Evolutionary conservation across 2,329 filamentous ascomycete genomes (phyloP).

Genomic region (Ceratocystis albifundus): DNA sequence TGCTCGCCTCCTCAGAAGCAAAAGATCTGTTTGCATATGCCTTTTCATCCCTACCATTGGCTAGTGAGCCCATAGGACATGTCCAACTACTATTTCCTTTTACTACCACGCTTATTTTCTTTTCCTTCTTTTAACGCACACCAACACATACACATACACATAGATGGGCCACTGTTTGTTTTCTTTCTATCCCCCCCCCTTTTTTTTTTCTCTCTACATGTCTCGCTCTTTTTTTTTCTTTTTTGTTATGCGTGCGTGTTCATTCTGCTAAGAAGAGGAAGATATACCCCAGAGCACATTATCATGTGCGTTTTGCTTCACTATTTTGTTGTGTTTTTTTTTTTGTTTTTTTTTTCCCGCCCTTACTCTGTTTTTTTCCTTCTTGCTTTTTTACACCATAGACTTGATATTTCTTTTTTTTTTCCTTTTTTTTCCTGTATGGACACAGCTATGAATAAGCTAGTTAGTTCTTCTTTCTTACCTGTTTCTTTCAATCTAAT

Average conservation of each 20-base stretch:
- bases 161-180: neutral
- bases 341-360: slow-evolving; percentile 13
- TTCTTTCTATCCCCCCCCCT: too few relatives aligned
- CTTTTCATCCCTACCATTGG: neutral
- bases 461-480: too few relatives aligned
- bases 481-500: neutral
- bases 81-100: too few relatives aligned
- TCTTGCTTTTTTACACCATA: slow-evolving; percentile 11
- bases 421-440: neutral
- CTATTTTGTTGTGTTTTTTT: too few relatives aligned
- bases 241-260: neutral
- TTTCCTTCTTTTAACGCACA: neutral
- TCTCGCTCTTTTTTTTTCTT: neutral
- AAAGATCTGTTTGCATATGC: neutral
- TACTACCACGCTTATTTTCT: neutral
- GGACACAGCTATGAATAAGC: too few relatives aligned
- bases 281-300: slow-evolving; percentile 23
- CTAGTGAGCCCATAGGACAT: too few relatives aligned
- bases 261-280: slow-evolving; percentile 15
- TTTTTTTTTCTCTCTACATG: neutral
- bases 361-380: slow-evolving; percentile 1
- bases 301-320: slow-evolving; percentile 15
- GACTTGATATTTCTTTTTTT: slow-evolving; percentile 5
- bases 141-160: neutral
- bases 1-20: too few relatives aligned